phyloP scores from a whole-genome alignment of 495 filamentous ascomycete species.

The Polyplosphaeria fusca region DNA sequence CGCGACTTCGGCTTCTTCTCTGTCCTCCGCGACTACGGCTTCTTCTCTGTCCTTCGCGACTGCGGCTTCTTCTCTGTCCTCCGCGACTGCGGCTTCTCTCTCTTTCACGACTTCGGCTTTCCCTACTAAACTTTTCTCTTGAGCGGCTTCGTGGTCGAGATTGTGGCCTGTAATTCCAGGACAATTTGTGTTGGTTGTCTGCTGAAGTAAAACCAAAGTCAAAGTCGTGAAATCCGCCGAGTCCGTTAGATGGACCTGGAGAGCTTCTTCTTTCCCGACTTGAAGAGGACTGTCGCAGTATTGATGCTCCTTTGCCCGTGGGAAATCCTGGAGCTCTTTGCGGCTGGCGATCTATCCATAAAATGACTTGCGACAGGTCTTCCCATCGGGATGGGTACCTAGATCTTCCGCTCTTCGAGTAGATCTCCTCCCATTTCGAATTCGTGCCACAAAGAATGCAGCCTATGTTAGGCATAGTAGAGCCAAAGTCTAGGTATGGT shows the following conservation, averaged over 20 bases:
- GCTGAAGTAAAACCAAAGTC: background rate
- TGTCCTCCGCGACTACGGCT: background rate
- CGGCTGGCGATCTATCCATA: background rate
- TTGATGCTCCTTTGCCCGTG: background rate
- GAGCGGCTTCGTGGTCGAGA: background rate
- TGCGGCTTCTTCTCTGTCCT: background rate
- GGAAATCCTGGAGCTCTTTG: background rate
- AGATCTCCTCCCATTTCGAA: background rate
- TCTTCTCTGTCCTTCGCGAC: background rate
- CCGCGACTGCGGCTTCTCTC: background rate
- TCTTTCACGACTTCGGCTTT: background rate
- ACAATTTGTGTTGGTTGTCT: background rate
- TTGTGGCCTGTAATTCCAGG: background rate
- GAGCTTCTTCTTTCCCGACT: background rate
- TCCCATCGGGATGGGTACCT: background rate
- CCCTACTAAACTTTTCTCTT: background rate
- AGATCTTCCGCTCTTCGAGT: background rate
- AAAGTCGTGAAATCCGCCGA: background rate
- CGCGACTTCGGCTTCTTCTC: background rate
- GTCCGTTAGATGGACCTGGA: background rate
- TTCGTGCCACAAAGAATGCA: background rate
- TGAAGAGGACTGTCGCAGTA: background rate
- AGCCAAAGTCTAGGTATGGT: background rate
- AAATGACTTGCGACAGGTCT: background rate
- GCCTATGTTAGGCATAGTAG: background rate